Conservation (phyloP, 495 filamentous ascomycete species). For the Neurospora tetraspora region DNA sequence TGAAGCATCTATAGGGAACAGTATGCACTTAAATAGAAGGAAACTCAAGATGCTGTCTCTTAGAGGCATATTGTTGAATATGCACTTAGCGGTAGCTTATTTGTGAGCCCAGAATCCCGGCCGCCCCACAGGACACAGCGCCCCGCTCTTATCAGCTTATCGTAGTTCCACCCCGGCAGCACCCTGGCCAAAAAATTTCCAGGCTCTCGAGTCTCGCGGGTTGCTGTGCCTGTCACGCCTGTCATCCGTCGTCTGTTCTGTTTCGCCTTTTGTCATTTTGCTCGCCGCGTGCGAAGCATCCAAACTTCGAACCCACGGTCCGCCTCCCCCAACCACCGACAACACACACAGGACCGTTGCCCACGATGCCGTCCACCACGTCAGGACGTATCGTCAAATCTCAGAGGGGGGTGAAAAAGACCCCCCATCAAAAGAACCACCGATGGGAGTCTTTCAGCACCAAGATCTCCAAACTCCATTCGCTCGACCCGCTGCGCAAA, state of each 20-base stretch:
- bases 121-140: not conserved
- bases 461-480: slow-evolving; percentile 83
- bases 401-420: slow-evolving; percentile 55
- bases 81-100: not conserved
- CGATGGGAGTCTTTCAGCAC: slow-evolving; percentile 86
- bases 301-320: not conserved
- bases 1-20: not conserved
- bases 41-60: not conserved
- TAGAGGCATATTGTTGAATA: not conserved
- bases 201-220: not conserved
- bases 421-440: slow-evolving; percentile 67
- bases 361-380: slow-evolving; percentile 43
- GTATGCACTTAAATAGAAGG: not conserved
- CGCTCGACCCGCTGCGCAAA: slow-evolving; percentile 79
- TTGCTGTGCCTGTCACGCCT: not conserved
- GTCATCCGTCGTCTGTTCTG: not conserved
- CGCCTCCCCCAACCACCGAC: not conserved
- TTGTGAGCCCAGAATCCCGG: not conserved
- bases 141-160: slow-evolving; percentile 26
- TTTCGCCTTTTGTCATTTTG: not conserved
- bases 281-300: not conserved
- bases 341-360: not conserved
- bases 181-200: slow-evolving; percentile 21
- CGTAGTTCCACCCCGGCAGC: slow-evolving; percentile 8
- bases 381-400: slow-evolving; percentile 57